Conservation (phyloP, 2,329 filamentous ascomycete genomes). For the Tolypocladium endophyticum region DNA sequence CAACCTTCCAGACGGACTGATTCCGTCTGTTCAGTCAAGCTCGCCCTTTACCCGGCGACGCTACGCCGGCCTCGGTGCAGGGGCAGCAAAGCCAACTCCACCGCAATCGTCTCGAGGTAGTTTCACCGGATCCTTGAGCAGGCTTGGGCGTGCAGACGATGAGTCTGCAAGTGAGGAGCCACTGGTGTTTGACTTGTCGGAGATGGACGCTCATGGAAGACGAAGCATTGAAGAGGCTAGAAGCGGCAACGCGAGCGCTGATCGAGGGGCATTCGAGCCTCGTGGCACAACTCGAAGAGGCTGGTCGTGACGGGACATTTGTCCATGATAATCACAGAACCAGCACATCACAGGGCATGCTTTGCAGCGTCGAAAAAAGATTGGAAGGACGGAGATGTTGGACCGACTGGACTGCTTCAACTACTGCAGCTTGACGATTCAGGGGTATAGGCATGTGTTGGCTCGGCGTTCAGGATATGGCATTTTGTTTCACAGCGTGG, state of each 20-base stretch:
- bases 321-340: neutral
- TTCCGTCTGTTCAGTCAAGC: conserved; percentile 25
- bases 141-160: conserved; percentile 30
- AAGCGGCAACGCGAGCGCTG: conserved; percentile 26
- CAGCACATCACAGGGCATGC: neutral
- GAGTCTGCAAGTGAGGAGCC: conserved; percentile 55
- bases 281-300: conserved; percentile 24
- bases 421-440: neutral
- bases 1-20: conserved; percentile 34
- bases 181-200: conserved; percentile 62
- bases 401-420: neutral
- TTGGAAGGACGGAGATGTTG: neutral
- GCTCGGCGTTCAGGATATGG: neutral
- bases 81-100: conserved; percentile 26
- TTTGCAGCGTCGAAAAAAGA: neutral
- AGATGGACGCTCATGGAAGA: conserved; percentile 50
- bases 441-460: neutral
- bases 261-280: conserved; percentile 28
- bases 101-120: conserved; percentile 35
- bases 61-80: conserved; percentile 30
- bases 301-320: conserved; percentile 16
- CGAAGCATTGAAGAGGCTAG: conserved; percentile 47
- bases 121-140: conserved; percentile 28
- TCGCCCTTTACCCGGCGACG: conserved; percentile 36
- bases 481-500: neutral